Evolutionary conservation across 306 rosid genomes (phyloP).

Genomic region (Begonia loranthoides): DNA sequence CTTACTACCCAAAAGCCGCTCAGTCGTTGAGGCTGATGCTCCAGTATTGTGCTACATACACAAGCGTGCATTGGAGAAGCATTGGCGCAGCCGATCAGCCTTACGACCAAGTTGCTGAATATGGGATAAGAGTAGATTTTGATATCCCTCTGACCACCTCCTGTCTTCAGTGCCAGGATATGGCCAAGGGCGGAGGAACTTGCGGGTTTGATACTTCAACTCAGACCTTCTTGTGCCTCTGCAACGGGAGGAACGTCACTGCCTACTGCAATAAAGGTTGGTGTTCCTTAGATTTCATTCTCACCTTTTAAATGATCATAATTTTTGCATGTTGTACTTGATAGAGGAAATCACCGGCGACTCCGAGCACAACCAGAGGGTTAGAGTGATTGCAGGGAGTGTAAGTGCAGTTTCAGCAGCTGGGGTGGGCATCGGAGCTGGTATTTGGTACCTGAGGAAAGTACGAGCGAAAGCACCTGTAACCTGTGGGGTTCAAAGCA

Average conservation of each 20-base stretch:
- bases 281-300: too few species aligned
- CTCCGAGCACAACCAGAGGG: conserved; percentile 29
- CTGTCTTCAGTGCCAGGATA: conserved; percentile 82
- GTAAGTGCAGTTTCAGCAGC: conserved; percentile 57
- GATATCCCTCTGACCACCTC: conserved; percentile 60
- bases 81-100: conserved; percentile 48
- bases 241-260: conserved; percentile 57
- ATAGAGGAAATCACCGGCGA: too few species aligned
- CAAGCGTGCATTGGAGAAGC: conserved; percentile 84
- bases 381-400: conserved; percentile 70
- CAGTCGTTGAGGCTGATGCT: conserved; percentile 73
- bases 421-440: conserved; percentile 83
- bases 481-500: conserved; percentile 83
- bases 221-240: conserved; percentile 54
- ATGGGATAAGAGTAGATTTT: conserved; percentile 73
- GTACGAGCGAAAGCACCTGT: conserved; percentile 70
- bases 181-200: conserved; percentile 62
- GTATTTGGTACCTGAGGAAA: conserved; percentile 62
- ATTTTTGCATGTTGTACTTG: too few species aligned
- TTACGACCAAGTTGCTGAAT: conserved; percentile 79
- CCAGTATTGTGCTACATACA: conserved; percentile 56
- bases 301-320: too few species aligned
- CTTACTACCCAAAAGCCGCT: conserved; percentile 70
- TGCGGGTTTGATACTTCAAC: conserved; percentile 58
- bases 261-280: conserved; percentile 32